Percentiles rank a stretch among this genome's conserved stretches.
phyloP scores from a whole-genome alignment of 1,284 basidiomycete species.

The Heterobasidion parviporum region DNA sequence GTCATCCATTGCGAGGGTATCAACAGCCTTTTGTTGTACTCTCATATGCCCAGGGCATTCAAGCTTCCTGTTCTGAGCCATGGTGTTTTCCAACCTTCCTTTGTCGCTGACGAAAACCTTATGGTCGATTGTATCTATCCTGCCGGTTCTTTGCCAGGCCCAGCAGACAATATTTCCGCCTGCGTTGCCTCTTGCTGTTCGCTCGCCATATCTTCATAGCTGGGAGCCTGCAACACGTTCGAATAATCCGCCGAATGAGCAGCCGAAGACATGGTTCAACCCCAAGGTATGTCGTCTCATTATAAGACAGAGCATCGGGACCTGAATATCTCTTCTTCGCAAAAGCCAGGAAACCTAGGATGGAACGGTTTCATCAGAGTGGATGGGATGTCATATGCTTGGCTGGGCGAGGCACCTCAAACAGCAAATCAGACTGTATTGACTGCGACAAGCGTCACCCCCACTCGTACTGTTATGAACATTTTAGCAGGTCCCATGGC shows the following conservation, averaged over 20 bases:
- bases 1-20: too few species aligned
- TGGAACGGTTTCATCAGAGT: slow-evolving; percentile 8
- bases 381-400: slow-evolving; percentile 7
- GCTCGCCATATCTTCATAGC: slow-evolving; percentile 24
- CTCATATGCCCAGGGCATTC: too few species aligned
- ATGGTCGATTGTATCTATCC: too few species aligned
- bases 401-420: slow-evolving; percentile 1
- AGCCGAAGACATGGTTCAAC: slow-evolving; percentile 4
- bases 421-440: slow-evolving; percentile 6
- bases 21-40: too few species aligned
- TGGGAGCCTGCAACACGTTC: slow-evolving; percentile 14
- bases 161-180: slow-evolving; percentile 10
- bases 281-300: slow-evolving; percentile 1
- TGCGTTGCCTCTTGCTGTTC: slow-evolving; percentile 24
- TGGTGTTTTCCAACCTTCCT: too few species aligned
- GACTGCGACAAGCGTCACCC: slow-evolving; percentile 12
- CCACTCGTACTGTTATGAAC: slow-evolving; percentile 17
- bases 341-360: slow-evolving; percentile 5
- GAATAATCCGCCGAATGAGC: slow-evolving; percentile 2
- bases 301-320: not conserved
- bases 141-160: too few species aligned
- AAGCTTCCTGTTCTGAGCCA: too few species aligned
- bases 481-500: slow-evolving; percentile 16
- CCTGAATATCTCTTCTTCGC: not conserved
- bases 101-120: too few species aligned